Percentiles rank a stretch among this genome's conserved stretches.
These are phyloP conservation scores for Pythium folliculosum DNA, from an alignment of 352 stramenopile genomes.

Conservation along the genomic window DNA sequence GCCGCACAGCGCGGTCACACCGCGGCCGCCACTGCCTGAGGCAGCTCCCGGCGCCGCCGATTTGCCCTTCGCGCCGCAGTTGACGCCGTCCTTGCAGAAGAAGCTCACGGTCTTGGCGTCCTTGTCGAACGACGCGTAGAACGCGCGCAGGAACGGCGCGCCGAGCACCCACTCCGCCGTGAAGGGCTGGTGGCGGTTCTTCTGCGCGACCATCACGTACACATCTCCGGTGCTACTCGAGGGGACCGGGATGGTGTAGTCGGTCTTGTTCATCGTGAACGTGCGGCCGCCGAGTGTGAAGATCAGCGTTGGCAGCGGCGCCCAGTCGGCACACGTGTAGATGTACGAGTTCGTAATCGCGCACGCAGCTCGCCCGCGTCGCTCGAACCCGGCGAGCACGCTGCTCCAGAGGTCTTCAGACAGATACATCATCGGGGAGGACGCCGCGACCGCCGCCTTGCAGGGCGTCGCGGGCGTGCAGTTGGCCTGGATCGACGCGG, in stretches of 20 bases:
- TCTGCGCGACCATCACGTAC: slow-evolving; percentile 1
- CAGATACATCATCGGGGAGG: slow-evolving; percentile 10
- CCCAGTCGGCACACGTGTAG: slow-evolving; percentile 2
- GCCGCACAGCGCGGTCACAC: too few relatives aligned
- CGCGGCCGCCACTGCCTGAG: background rate
- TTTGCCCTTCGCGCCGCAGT: slow-evolving; percentile 8
- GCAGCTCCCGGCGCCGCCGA: background rate
- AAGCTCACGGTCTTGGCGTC: slow-evolving; percentile 8
- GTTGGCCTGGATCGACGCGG: background rate
- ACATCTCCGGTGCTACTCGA: background rate
- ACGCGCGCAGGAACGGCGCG: slow-evolving; percentile 18
- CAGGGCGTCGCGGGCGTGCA: background rate
- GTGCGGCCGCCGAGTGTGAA: slow-evolving; percentile 16
- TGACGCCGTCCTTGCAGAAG: slow-evolving; percentile 20
- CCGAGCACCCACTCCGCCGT: slow-evolving; percentile 6
- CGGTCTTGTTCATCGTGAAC: slow-evolving; percentile 7
- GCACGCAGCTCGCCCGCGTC: background rate
- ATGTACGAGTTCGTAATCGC: background rate
- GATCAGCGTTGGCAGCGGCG: background rate
- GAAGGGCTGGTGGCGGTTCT: background rate
- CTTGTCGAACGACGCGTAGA: slow-evolving; percentile 17
- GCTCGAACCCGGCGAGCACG: slow-evolving; percentile 1
- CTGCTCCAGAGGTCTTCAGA: background rate
- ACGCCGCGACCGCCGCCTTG: background rate
- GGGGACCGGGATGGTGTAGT: slow-evolving; percentile 17